Evolutionary conservation across 2,329 filamentous ascomycete genomes (phyloP).

Genomic region (Polychaeton citri): DNA sequence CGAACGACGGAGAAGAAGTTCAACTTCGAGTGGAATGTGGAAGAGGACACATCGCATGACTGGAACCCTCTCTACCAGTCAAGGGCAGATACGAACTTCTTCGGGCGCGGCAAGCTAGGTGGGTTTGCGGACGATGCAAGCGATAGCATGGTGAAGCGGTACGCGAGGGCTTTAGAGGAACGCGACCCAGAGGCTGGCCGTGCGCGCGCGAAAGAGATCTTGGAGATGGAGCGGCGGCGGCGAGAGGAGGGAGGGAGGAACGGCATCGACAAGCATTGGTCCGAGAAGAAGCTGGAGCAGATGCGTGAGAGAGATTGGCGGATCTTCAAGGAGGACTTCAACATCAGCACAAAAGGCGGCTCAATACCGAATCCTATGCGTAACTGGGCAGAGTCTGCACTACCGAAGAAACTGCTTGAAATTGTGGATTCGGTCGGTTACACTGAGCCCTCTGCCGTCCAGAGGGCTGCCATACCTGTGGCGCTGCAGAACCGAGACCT

Average conservation of each 20-base stretch:
- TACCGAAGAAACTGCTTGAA: constrained; percentile 65
- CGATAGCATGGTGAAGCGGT: constrained; percentile 37
- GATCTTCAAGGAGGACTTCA: constrained; percentile 99
- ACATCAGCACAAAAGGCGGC: constrained; percentile 87
- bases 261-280: constrained; percentile 85
- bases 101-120: constrained; percentile 52
- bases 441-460: constrained; percentile 79
- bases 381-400: constrained; percentile 71
- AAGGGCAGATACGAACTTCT: constrained; percentile 54
- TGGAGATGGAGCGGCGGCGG: constrained; percentile 72
- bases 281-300: constrained; percentile 77
- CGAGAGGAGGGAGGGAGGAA: constrained; percentile 60
- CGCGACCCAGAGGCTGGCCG: constrained; percentile 64
- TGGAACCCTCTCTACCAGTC: constrained; percentile 71
- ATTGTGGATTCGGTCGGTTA: constrained; percentile 81
- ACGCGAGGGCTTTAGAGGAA: constrained; percentile 57
- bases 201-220: constrained; percentile 61
- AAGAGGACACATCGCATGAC: constrained; percentile 79
- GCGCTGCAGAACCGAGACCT: constrained; percentile 84
- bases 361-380: constrained; percentile 93
- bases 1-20: constrained; percentile 93
- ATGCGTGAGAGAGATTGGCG: constrained; percentile 98
- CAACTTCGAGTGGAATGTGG: constrained; percentile 94
- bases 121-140: constrained; percentile 49
- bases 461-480: constrained; percentile 89